A percentile compares a stretch with the other conserved stretches of the same genome.
These are phyloP conservation scores for Cyclotella sp. DNA, from an alignment of 108 stramenopile species.

Conservation along the genomic window DNA sequence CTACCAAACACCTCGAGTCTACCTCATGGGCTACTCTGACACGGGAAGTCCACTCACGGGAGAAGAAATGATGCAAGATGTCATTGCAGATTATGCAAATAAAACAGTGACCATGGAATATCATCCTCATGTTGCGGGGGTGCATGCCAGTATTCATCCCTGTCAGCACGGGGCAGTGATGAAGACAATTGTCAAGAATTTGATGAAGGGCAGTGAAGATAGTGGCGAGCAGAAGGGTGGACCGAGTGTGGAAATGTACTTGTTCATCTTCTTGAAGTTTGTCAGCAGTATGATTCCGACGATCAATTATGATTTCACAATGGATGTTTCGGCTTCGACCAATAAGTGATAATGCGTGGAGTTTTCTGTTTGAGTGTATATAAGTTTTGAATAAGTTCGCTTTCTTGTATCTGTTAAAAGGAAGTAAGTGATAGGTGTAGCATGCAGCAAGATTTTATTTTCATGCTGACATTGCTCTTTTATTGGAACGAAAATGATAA, in stretches of 20 bases:
- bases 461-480: too few relatives aligned
- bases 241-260: slow-evolving; percentile 92
- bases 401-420: too few relatives aligned
- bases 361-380: too few relatives aligned
- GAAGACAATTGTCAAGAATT: slow-evolving; percentile 94
- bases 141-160: slow-evolving; percentile 96
- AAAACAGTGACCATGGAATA: slow-evolving; percentile 98
- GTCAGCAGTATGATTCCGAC: slow-evolving; percentile 98
- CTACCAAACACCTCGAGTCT: slow-evolving; percentile 98
- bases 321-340: slow-evolving; percentile 91
- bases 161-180: slow-evolving; percentile 99
- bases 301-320: slow-evolving; percentile 99
- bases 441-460: too few relatives aligned
- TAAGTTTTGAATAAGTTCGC: too few relatives aligned
- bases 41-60: slow-evolving; percentile 80
- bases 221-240: slow-evolving; percentile 24
- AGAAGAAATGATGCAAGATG: slow-evolving; percentile 96
- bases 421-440: too few relatives aligned
- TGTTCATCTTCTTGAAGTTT: slow-evolving; percentile 99
- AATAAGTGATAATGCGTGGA: slow-evolving; percentile 57
- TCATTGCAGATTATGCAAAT: slow-evolving; percentile 98
- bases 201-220: slow-evolving; percentile 63
- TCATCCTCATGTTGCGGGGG: slow-evolving; percentile 92
- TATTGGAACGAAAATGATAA: too few relatives aligned
- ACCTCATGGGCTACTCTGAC: slow-evolving; percentile 94